Percentiles rank a stretch among this genome's conserved stretches.
phyloP scores from a whole-genome alignment of 164 flowering plant genomes.

The Chimonanthus salicifolius region DNA sequence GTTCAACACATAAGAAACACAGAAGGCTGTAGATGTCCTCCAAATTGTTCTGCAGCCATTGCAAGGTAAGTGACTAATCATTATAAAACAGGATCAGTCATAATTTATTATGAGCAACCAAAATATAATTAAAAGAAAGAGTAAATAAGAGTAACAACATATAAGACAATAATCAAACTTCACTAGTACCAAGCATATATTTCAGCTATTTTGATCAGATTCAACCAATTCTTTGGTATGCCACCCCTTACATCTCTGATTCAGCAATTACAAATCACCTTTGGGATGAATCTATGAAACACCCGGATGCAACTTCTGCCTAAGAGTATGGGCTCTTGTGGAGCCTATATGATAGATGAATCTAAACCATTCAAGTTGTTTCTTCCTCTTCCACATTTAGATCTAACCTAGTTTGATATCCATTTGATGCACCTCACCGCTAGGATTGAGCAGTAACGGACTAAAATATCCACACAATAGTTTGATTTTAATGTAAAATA shows the following conservation, averaged over 20 bases:
- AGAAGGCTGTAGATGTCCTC: slow-evolving; percentile 79
- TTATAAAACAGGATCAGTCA: neutral
- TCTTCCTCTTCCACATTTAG: too few species aligned
- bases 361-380: too few species aligned
- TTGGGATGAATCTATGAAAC: neutral
- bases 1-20: slow-evolving; percentile 75
- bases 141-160: neutral
- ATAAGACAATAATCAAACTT: neutral
- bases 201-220: neutral
- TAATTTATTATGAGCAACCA: neutral
- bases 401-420: too few species aligned
- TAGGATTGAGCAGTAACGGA: too few species aligned
- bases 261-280: neutral
- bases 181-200: neutral
- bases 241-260: neutral
- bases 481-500: too few species aligned
- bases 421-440: too few species aligned
- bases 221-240: neutral
- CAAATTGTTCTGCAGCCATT: slow-evolving; percentile 63
- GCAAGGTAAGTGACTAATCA: neutral
- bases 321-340: too few species aligned
- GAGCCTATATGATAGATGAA: too few species aligned
- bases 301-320: too few species aligned
- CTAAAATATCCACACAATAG: too few species aligned
- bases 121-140: neutral